Conservation (phyloP, 192 early-diverging fungal species). For the Obelidium mucronatum region DNA sequence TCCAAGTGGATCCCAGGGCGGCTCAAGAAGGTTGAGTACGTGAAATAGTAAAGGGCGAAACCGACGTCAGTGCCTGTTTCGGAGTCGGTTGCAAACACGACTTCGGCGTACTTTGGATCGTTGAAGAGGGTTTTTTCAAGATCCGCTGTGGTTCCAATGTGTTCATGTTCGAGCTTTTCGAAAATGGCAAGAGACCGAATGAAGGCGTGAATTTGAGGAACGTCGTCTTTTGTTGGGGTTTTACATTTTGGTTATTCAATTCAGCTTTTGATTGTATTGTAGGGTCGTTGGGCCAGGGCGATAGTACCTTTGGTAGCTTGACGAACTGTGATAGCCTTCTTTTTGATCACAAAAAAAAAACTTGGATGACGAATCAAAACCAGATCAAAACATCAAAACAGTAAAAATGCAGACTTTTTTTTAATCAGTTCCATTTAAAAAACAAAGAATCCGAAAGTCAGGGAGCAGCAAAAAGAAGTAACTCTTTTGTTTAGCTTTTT, state of each 20-base stretch:
- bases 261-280: too few species aligned
- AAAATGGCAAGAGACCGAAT: conserved; percentile 78
- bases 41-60: conserved; percentile 86
- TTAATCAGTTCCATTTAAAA: neutral
- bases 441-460: neutral
- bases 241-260: too few species aligned
- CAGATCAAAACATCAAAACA: neutral
- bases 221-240: conserved; percentile 57
- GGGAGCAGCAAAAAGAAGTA: too few species aligned
- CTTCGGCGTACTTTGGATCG: conserved; percentile 68
- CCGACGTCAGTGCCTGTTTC: conserved; percentile 63
- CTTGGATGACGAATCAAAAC: neutral
- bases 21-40: conserved; percentile 76
- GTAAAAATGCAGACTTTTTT: too few species aligned
- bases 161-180: conserved; percentile 76
- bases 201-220: conserved; percentile 70
- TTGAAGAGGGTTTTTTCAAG: conserved; percentile 72
- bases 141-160: conserved; percentile 73
- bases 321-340: too few species aligned
- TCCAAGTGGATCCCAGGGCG: conserved; percentile 85
- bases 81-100: conserved; percentile 72
- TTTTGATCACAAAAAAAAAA: too few species aligned
- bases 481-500: too few species aligned
- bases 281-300: too few species aligned
- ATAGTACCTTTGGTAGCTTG: too few species aligned